Conservation (phyloP, 1,284 basidiomycete genomes). For the Blastosporella zonata region DNA sequence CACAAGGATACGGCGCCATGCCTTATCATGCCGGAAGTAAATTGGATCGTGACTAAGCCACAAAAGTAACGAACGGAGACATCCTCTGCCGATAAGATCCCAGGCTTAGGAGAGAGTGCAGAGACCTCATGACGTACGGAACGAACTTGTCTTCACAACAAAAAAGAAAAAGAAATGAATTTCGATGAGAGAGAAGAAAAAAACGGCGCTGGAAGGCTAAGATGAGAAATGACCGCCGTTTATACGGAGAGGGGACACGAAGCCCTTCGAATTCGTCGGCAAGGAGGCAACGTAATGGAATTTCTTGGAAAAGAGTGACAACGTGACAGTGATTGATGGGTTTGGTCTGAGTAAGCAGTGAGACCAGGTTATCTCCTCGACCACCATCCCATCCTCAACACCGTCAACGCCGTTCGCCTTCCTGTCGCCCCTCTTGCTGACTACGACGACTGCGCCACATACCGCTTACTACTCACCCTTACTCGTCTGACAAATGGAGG, state of each 20-base stretch:
- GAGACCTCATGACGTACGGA: background rate
- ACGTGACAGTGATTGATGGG: constrained; percentile 16
- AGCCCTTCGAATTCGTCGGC: constrained; percentile 10
- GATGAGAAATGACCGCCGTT: constrained; percentile 6
- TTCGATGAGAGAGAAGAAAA: background rate
- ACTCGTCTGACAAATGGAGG: constrained; percentile 33
- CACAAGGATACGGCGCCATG: too few species aligned
- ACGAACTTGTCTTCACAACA: background rate
- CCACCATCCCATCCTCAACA: constrained; percentile 13
- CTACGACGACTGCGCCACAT: background rate
- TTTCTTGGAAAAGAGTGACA: constrained; percentile 2
- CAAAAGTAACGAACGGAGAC: constrained; percentile 1
- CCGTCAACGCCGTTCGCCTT: constrained; percentile 1
- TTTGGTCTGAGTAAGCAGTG: constrained; percentile 22
- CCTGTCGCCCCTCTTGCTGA: background rate
- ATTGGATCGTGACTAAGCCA: background rate
- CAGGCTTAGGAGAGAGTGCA: background rate
- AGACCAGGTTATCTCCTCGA: constrained; percentile 20
- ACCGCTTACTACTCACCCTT: constrained; percentile 12
- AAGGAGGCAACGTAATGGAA: constrained; percentile 16
- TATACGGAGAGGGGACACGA: too few species aligned
- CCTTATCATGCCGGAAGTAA: too few species aligned
- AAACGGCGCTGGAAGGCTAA: constrained; percentile 1
- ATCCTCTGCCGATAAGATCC: background rate
- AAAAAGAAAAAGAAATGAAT: background rate